These are phyloP conservation scores for Acanthochlamys bracteata DNA, from an alignment of 106 monocot genomes.

Conservation along the genomic window DNA sequence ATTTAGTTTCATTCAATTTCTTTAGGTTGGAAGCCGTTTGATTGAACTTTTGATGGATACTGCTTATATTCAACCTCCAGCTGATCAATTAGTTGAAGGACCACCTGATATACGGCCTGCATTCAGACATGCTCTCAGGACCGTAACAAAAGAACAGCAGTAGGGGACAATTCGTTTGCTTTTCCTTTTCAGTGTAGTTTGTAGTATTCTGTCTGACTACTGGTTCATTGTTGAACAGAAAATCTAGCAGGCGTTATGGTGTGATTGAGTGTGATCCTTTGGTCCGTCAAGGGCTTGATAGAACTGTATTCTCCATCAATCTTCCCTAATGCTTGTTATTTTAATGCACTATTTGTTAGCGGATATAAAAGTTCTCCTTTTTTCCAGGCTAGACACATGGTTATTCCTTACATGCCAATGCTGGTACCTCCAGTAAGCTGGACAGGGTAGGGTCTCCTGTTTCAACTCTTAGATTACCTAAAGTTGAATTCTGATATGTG, in stretches of 20 bases:
- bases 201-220: not conserved
- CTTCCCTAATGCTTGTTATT: constrained; percentile 4
- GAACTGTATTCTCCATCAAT: constrained; percentile 57
- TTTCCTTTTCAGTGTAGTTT: not conserved
- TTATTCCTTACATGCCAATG: constrained; percentile 98
- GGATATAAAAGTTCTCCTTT: constrained; percentile 4
- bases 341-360: not conserved
- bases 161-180: constrained; percentile 16
- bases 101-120: constrained; percentile 91
- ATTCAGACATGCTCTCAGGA: constrained; percentile 56
- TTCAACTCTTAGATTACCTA: not conserved
- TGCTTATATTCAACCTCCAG: constrained; percentile 87
- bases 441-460: constrained; percentile 54
- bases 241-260: constrained; percentile 56
- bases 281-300: constrained; percentile 83
- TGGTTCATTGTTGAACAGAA: constrained; percentile 37
- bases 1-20: not conserved
- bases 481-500: not conserved
- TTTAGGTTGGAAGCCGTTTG: constrained; percentile 89
- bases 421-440: constrained; percentile 80
- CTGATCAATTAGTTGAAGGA: constrained; percentile 59
- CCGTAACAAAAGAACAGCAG: constrained; percentile 35
- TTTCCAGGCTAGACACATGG: constrained; percentile 87
- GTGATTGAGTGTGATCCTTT: constrained; percentile 96
- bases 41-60: constrained; percentile 80